Percentiles rank a stretch among this genome's conserved stretches.
Evolutionary conservation across 768 basidiomycete species (phyloP).

Genomic region (Lactarius psammicola): DNA sequence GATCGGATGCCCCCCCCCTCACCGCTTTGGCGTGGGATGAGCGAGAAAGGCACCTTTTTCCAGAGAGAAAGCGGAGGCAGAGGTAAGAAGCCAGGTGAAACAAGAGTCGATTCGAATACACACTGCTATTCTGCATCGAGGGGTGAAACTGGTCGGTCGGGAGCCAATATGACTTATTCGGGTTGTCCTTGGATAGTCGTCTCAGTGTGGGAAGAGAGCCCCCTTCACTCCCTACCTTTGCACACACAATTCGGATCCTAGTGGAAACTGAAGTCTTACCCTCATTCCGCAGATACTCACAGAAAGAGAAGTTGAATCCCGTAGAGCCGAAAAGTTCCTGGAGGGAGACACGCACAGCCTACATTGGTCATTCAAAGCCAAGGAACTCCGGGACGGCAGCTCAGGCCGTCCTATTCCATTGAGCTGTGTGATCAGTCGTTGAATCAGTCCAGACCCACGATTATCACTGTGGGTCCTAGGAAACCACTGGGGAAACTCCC

Average conservation of each 20-base stretch:
- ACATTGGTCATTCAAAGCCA: neutral
- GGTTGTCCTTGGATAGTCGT: neutral
- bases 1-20: neutral
- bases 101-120: neutral
- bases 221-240: neutral
- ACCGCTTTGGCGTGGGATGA: neutral
- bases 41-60: neutral
- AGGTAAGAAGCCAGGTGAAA: neutral
- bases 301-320: neutral
- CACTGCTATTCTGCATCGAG: neutral
- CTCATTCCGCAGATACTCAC: neutral
- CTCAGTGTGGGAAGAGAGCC: neutral
- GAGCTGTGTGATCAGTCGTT: neutral
- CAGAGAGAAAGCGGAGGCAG: neutral
- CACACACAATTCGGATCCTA: neutral
- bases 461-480: too few species aligned
- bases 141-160: neutral
- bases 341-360: neutral
- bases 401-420: neutral
- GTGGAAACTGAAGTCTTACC: neutral
- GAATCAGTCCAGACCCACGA: neutral
- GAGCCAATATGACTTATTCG: neutral
- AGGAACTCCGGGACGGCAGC: neutral
- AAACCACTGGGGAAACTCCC: neutral
- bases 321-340: neutral